These are phyloP conservation scores for Blepharisma stoltei DNA, from an alignment of 73 alveolate species.

Conservation along the genomic window DNA sequence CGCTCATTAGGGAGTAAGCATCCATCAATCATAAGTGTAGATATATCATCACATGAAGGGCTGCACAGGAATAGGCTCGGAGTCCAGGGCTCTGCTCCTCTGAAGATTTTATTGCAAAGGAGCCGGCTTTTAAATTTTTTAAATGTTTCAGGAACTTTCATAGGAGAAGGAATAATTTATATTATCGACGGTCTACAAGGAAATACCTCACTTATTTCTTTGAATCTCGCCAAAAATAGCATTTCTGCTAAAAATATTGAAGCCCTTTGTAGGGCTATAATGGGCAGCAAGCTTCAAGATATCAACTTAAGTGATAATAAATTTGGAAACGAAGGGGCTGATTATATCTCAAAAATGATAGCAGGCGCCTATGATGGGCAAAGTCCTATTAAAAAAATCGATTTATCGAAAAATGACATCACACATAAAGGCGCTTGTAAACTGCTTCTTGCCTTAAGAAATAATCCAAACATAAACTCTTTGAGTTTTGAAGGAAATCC, in stretches of 20 bases:
- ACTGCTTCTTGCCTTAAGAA: conserved; percentile 4
- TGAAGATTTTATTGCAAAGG: conserved; percentile 26
- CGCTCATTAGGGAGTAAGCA: no score
- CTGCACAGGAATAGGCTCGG: conserved; percentile 42
- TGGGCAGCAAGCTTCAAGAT: neutral
- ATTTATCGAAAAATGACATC: conserved; percentile 39
- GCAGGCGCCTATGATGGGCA: neutral
- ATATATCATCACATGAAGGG: conserved; percentile 42
- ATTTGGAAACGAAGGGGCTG: conserved; percentile 29
- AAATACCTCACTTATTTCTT: conserved; percentile 34
- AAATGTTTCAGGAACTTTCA: conserved; percentile 31
- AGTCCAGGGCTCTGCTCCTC: conserved; percentile 32
- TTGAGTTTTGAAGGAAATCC: conserved; percentile 31
- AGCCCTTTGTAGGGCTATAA: neutral
- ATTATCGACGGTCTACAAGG: conserved; percentile 32
- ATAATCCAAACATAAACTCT: conserved; percentile 2
- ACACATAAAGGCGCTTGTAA: conserved; percentile 32
- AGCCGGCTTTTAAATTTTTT: conserved; percentile 37
- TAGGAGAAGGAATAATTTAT: conserved; percentile 37
- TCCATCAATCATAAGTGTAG: conserved; percentile 33
- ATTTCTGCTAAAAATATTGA: conserved; percentile 20
- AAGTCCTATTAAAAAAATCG: conserved; percentile 32
- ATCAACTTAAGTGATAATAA: neutral
- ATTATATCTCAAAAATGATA: neutral
- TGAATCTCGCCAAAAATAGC: conserved; percentile 38